Evolutionary conservation across 2,329 filamentous ascomycete species (phyloP), one percentile per base, ranked within the genome.

Genomic region (Cryphonectria radicalis): DNA sequence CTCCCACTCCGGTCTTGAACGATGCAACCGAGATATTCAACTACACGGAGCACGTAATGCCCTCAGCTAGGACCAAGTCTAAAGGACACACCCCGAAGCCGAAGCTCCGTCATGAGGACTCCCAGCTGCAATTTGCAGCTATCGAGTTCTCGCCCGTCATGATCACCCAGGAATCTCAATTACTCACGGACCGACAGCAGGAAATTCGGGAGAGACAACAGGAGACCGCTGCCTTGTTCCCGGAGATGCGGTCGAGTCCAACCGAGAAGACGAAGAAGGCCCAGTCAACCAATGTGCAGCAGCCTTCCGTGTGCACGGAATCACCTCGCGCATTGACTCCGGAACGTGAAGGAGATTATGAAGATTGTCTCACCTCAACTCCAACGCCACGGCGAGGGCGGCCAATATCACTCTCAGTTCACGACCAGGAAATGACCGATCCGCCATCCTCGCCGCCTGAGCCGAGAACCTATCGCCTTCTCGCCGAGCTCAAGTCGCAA

Each of bases 161-260:
- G 5, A 80, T 82, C 19, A 81, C 79, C 0, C 77, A 86, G 2
- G 90, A 93, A 70, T 93, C 92, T 0, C 93, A 96, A 75, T 81
- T 90, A 25, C 82, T 97, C 65, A 97, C 94, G 0, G 92, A 95
- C 50, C 88, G 90, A 60, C 94, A 97, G 78, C 91, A 87, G 76
- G 93, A 97, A 76, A 89, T 95, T 59, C 88, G 90, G 63, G 90
- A 93, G 75, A 87, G 91, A 66, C 93, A 97, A 78, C 86, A 86
- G 63, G 89, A 92, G 74, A 88, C 87, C 35, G 87, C 88, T 6
- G 85, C 85, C 0, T 83, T 95, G 73, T 95, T 94, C 75, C 86
- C 91, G 0, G 88, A 91, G 28, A 84, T 95, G 37, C 85, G 85
- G 42, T 91, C 90, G 1, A 91, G 86, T 73, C 83, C 85, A 43